Evolutionary conservation across 805 yeast species (phyloP).

Genomic region (Yarrowia sp.): DNA sequence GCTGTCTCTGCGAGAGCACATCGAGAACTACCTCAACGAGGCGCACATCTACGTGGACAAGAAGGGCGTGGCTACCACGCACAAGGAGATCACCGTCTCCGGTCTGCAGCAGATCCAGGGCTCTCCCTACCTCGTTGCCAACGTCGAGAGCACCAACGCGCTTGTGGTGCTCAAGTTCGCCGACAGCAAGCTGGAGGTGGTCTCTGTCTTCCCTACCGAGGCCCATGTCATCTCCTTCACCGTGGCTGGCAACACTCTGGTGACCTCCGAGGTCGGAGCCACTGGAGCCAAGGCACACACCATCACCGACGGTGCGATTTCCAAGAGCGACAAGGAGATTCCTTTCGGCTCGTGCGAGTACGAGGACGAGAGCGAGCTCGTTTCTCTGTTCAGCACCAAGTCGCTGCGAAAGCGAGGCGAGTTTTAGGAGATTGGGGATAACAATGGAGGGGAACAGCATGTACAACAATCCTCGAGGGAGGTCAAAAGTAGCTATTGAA

Average conservation of each 20-base stretch:
- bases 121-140: constrained; percentile 38
- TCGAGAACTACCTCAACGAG: constrained; percentile 50
- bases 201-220: constrained; percentile 36
- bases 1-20: constrained; percentile 48
- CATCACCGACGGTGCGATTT: constrained; percentile 29
- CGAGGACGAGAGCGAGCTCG: constrained; percentile 42
- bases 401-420: constrained; percentile 62
- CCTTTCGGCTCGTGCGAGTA: constrained; percentile 33
- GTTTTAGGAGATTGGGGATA: constrained; percentile 29
- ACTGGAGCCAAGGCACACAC: constrained; percentile 35
- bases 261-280: constrained; percentile 29
- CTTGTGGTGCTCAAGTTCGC: constrained; percentile 35
- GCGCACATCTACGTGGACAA: constrained; percentile 53
- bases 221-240: constrained; percentile 33
- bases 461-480: not conserved
- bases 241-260: constrained; percentile 18
- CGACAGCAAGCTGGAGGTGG: constrained; percentile 32
- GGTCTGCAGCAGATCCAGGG: constrained; percentile 39
- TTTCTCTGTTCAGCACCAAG: constrained; percentile 50
- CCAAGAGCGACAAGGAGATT: constrained; percentile 32
- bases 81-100: constrained; percentile 31
- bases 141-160: constrained; percentile 35
- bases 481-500: constrained; percentile 12
- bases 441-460: constrained; percentile 11
- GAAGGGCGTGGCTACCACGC: constrained; percentile 15